Percentiles rank a stretch among this genome's conserved stretches.
phyloP scores from a whole-genome alignment of 352 stramenopile genomes.

The Phytophthora cryptogea region DNA sequence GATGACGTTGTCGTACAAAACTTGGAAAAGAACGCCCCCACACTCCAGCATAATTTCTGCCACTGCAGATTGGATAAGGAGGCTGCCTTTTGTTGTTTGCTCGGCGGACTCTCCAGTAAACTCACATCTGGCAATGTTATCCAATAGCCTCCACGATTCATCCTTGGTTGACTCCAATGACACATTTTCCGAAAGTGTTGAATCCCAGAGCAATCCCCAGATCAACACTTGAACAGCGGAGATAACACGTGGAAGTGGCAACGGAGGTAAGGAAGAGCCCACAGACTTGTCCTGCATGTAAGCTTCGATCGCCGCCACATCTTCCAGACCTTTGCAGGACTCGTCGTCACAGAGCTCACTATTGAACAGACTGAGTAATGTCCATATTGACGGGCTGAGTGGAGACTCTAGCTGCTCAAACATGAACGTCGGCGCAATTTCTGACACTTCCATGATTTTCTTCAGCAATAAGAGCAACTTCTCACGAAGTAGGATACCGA shows the following conservation, averaged over 20 bases:
- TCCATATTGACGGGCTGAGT: constrained; percentile 22
- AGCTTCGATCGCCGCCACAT: constrained; percentile 18
- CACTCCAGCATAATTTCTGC: constrained; percentile 39
- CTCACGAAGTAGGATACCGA: constrained; percentile 23
- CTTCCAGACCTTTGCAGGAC: constrained; percentile 12
- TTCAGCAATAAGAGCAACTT: constrained; percentile 41
- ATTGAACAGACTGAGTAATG: constrained; percentile 23
- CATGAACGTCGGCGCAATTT: constrained; percentile 14
- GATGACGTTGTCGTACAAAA: constrained; percentile 22
- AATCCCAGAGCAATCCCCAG: constrained; percentile 42
- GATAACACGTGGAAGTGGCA: constrained; percentile 20
- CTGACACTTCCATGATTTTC: constrained; percentile 23
- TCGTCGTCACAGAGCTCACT: constrained; percentile 11
- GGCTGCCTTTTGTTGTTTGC: constrained; percentile 19
- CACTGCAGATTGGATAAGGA: constrained; percentile 31
- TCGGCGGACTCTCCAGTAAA: background rate
- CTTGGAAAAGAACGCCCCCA: constrained; percentile 22
- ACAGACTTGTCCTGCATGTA: constrained; percentile 6
- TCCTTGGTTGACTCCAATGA: constrained; percentile 13
- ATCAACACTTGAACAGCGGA: constrained; percentile 27
- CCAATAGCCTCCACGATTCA: constrained; percentile 27
- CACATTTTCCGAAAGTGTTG: constrained; percentile 5
- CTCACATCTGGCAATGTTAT: constrained; percentile 20
- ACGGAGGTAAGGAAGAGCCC: background rate
- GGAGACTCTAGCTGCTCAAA: constrained; percentile 2